Evolutionary conservation across 1,284 basidiomycete species (phyloP).

Genomic region (Hymenochaete sp.): DNA sequence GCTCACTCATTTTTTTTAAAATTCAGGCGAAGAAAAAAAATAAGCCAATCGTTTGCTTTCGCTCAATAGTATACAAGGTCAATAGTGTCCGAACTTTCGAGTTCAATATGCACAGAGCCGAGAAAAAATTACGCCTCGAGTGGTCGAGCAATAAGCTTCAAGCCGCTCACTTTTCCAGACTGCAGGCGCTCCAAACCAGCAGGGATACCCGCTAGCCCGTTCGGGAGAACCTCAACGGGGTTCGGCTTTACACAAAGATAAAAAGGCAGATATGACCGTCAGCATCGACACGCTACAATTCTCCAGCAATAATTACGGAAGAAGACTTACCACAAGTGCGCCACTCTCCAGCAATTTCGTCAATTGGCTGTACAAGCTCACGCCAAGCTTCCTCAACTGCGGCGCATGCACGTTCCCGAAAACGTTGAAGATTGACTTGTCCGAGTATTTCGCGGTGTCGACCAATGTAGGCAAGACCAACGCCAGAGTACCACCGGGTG

Average conservation of each 20-base stretch:
- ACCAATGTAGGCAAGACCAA: constrained; percentile 6
- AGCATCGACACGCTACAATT: no score
- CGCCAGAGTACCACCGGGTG: constrained; percentile 17
- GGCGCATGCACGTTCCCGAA: constrained; percentile 5
- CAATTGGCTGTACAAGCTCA: constrained; percentile 11
- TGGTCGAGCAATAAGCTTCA: constrained; percentile 42
- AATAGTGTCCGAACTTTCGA: no score
- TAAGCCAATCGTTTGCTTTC: no score
- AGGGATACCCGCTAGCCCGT: constrained; percentile 39
- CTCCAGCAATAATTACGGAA: no score
- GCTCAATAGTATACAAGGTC: no score
- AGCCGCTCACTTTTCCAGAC: constrained; percentile 35
- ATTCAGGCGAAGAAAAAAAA: no score
- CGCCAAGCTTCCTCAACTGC: constrained; percentile 1
- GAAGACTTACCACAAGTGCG: constrained; percentile 6
- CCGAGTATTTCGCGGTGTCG: constrained; percentile 7
- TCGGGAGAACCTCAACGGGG: constrained; percentile 35
- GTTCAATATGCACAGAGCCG: no score
- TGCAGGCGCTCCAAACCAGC: constrained; percentile 36
- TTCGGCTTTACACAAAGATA: no score
- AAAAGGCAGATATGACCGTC: no score
- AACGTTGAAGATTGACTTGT: not conserved
- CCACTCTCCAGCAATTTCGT: constrained; percentile 4
- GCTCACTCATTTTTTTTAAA: no score
- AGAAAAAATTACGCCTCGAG: no score